Conservation (phyloP, 805 yeast genomes). For the Schwanniomyces vanrijiae region DNA sequence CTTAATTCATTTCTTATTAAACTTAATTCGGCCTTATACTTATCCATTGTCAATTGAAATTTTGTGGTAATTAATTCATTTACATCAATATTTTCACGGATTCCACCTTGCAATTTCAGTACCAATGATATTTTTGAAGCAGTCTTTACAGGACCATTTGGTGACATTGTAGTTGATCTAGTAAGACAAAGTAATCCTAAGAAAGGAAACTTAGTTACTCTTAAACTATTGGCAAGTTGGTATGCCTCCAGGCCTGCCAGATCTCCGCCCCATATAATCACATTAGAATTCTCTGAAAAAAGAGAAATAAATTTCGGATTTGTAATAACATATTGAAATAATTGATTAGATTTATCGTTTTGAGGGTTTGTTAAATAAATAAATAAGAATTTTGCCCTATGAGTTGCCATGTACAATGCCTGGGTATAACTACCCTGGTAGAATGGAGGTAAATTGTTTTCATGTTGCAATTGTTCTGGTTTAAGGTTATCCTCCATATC, state of each 20-base stretch:
- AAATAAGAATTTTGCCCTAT: conserved; percentile 68
- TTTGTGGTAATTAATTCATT: conserved; percentile 34
- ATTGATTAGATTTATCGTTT: conserved; percentile 58
- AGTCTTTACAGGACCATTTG: conserved; percentile 53
- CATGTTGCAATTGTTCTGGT: conserved; percentile 17
- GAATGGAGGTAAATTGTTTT: conserved; percentile 41
- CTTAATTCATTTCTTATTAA: conserved; percentile 63
- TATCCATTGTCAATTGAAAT: conserved; percentile 46
- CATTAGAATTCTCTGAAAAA: conserved; percentile 42
- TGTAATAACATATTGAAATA: conserved; percentile 55
- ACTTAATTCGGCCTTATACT: conserved; percentile 61
- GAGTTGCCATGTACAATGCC: conserved; percentile 69
- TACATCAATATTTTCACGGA: conserved; percentile 40
- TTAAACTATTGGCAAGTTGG: conserved; percentile 75
- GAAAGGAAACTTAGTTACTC: conserved; percentile 77
- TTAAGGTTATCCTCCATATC: conserved; percentile 49
- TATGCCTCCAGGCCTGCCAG: conserved; percentile 78
- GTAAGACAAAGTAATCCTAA: conserved; percentile 74
- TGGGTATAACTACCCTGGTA: conserved; percentile 78
- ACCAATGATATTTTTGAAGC: conserved; percentile 61
- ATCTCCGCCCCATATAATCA: conserved; percentile 86
- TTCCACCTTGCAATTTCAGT: conserved; percentile 62
- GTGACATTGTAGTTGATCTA: conserved; percentile 51
- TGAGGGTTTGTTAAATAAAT: conserved; percentile 72
- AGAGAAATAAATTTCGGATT: conserved; percentile 47